A percentile compares a stretch with the other conserved stretches of the same genome.
These are phyloP conservation scores for Macrophomina pseudophaseolina DNA, from an alignment of 2,329 filamentous ascomycete species.

Conservation along the genomic window DNA sequence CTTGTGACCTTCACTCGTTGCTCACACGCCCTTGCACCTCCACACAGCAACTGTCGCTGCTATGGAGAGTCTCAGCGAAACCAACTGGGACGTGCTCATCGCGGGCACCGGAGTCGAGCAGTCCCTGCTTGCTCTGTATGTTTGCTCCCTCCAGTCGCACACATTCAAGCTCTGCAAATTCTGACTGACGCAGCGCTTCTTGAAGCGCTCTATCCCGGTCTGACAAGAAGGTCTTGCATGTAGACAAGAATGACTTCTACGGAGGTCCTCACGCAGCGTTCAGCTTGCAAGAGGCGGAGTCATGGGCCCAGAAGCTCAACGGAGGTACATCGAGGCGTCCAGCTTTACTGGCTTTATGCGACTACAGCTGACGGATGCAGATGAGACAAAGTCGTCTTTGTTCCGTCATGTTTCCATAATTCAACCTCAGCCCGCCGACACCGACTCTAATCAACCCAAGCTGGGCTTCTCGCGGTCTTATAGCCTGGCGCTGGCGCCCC, in stretches of 20 bases:
- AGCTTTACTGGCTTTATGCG: no score
- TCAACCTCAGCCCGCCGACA: constrained; percentile 28
- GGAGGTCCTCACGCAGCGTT: constrained; percentile 85
- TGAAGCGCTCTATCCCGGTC: constrained; percentile 89
- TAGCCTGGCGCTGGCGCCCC: constrained; percentile 80
- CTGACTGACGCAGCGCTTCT: constrained; percentile 71
- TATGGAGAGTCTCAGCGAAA: constrained; percentile 58
- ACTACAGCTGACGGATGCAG: constrained; percentile 9
- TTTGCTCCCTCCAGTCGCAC: constrained; percentile 30
- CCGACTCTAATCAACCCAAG: constrained; percentile 37
- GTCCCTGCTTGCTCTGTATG: constrained; percentile 60
- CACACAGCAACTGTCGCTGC: constrained; percentile 33
- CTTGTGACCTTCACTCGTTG: constrained; percentile 29
- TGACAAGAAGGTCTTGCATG: constrained; percentile 86
- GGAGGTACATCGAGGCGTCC: constrained; percentile 35
- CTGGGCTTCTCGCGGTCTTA: constrained; percentile 75
- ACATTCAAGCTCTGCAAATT: constrained; percentile 48
- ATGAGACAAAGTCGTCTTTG: constrained; percentile 1
- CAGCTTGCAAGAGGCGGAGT: constrained; percentile 78
- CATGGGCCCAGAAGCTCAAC: constrained; percentile 65
- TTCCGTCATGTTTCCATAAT: constrained; percentile 38
- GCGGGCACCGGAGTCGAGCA: constrained; percentile 59
- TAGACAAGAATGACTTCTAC: constrained; percentile 88
- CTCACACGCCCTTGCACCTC: constrained; percentile 26
- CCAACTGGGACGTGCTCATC: constrained; percentile 59